Evolutionary conservation across 176 grass and related monocot genomes (phyloP).

Genomic region (Musa acuminata): DNA sequence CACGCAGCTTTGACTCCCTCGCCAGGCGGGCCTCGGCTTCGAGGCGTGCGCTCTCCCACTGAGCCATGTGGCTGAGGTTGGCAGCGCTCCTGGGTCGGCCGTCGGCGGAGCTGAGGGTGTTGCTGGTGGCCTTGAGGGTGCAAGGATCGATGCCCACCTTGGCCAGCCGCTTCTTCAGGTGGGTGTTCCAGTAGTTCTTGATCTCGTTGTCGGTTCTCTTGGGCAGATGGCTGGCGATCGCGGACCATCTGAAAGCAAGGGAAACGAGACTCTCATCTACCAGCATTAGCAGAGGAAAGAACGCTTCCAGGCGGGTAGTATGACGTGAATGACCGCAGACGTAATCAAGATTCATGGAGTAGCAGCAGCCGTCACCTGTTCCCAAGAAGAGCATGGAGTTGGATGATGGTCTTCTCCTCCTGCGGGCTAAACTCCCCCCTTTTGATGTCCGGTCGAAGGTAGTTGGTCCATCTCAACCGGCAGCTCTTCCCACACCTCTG

Average conservation of each 20-base stretch:
- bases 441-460: neutral
- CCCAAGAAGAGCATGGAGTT: neutral
- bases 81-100: neutral
- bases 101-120: neutral
- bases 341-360: neutral
- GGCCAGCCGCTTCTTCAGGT: neutral
- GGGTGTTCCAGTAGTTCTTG: neutral
- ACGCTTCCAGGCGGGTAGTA: neutral
- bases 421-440: neutral
- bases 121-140: neutral
- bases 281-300: neutral
- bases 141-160: neutral
- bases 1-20: constrained; percentile 51
- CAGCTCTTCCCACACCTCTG: neutral
- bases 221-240: neutral
- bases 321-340: neutral
- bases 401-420: neutral
- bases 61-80: constrained; percentile 84
- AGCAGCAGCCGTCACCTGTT: neutral
- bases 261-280: neutral
- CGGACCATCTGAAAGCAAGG: neutral
- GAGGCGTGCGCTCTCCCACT: constrained; percentile 90
- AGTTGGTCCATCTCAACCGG: constrained; percentile 1
- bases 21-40: constrained; percentile 78
- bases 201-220: neutral